A percentile compares a stretch with the other conserved stretches of the same genome.
Evolutionary conservation across 1,284 basidiomycete genomes (phyloP).

Genomic region (Cryptococcus sp.): DNA sequence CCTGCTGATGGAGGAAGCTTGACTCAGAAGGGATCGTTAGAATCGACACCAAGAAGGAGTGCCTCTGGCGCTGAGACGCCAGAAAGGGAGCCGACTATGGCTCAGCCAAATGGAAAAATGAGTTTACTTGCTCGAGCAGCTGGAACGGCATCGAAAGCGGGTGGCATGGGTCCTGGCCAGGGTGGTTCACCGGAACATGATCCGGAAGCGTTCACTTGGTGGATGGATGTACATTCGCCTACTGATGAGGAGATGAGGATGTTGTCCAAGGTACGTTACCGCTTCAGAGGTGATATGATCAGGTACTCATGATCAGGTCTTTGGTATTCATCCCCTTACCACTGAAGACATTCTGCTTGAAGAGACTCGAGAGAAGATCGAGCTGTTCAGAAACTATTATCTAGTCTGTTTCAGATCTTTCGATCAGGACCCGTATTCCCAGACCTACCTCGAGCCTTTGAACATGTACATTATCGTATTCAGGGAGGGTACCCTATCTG

Average conservation of each 20-base stretch:
- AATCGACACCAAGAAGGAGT: constrained; percentile 1
- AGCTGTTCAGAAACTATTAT: constrained; percentile 98
- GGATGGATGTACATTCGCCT: constrained; percentile 90
- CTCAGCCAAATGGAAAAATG: constrained; percentile 20
- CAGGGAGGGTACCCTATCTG: constrained; percentile 91
- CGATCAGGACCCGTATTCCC: constrained; percentile 97
- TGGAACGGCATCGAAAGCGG: constrained; percentile 7
- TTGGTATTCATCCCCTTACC: constrained; percentile 94
- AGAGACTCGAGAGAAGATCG: constrained; percentile 99
- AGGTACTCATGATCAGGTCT: constrained; percentile 67
- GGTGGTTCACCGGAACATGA: constrained; percentile 41
- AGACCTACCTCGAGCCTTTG: constrained; percentile 93
- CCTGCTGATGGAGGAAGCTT: neutral
- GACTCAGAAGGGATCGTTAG: constrained; percentile 7
- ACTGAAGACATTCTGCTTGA: constrained; percentile 99
- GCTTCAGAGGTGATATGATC: constrained; percentile 3
- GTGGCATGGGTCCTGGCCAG: constrained; percentile 6
- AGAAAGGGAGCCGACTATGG: constrained; percentile 7
- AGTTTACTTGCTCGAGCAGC: constrained; percentile 33
- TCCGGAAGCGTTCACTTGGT: constrained; percentile 83
- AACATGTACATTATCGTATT: constrained; percentile 99
- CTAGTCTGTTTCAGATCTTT: constrained; percentile 99
- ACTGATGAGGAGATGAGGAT: constrained; percentile 99
- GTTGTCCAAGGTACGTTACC: constrained; percentile 67
- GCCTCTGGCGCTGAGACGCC: constrained; percentile 25